Evolutionary conservation across 371 early-diverging fungal species (phyloP).

Genomic region (Apophysomyces ossiformis): DNA sequence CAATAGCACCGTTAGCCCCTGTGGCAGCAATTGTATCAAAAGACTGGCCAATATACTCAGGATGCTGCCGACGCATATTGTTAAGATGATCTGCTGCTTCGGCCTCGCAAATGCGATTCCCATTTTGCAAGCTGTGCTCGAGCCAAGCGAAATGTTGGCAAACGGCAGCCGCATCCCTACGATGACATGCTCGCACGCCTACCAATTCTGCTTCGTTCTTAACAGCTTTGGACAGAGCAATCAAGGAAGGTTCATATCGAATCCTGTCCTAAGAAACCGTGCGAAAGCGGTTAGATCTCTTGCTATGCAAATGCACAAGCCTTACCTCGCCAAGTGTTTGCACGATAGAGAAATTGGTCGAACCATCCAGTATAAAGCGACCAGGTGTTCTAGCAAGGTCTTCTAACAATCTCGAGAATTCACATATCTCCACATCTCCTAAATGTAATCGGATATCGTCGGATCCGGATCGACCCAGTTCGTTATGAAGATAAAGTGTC

Average conservation of each 20-base stretch:
- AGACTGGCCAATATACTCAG: constrained; percentile 68
- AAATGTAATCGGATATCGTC: constrained; percentile 8
- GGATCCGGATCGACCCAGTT: constrained; percentile 61
- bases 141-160: constrained; percentile 94
- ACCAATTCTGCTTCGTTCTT: constrained; percentile 93
- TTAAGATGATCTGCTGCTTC: constrained; percentile 85
- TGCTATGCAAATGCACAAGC: not conserved
- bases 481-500: constrained; percentile 68
- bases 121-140: constrained; percentile 76
- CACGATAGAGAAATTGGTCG: constrained; percentile 2
- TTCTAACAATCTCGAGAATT: not conserved
- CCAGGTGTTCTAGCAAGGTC: not conserved
- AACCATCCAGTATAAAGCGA: not conserved
- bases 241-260: constrained; percentile 60
- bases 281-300: not conserved
- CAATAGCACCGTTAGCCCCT: constrained; percentile 95
- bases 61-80: constrained; percentile 56
- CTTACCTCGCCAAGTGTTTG: not conserved
- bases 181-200: constrained; percentile 92
- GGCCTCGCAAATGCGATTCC: constrained; percentile 56
- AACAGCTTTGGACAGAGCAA: constrained; percentile 84
- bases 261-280: constrained; percentile 35
- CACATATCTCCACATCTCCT: constrained; percentile 6
- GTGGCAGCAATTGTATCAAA: constrained; percentile 96
- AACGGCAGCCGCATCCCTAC: constrained; percentile 93